Evolutionary conservation across 108 stramenopile species (phyloP).

Genomic region (Pseudonitzschia multiseries): DNA sequence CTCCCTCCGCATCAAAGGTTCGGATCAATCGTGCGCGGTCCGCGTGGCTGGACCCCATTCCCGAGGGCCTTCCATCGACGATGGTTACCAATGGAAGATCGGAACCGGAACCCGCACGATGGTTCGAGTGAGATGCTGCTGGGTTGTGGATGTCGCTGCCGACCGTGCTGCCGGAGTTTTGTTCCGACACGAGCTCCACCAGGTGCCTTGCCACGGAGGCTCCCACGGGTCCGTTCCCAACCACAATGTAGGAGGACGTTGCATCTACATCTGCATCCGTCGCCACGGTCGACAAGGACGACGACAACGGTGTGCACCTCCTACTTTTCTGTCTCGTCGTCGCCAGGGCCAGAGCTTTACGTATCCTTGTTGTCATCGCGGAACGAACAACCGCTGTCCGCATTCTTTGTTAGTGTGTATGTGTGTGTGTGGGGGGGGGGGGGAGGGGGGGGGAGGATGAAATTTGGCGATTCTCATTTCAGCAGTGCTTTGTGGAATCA

Average conservation of each 20-base stretch:
- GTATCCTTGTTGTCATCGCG: too few species aligned
- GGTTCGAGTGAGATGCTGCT: not conserved
- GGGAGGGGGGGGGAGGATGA: too few species aligned
- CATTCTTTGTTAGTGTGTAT: too few species aligned
- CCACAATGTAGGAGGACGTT: slow-evolving; percentile 4
- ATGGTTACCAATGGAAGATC: not conserved
- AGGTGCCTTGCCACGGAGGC: slow-evolving; percentile 11
- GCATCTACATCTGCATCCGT: not conserved
- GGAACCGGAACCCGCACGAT: not conserved
- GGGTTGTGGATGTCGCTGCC: not conserved
- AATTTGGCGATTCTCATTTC: too few species aligned
- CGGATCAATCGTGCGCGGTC: slow-evolving; percentile 3
- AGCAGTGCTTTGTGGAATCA: too few species aligned
- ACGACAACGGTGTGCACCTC: not conserved
- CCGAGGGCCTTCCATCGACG: not conserved
- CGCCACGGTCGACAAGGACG: not conserved
- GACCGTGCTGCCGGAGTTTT: not conserved
- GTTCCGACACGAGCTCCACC: not conserved
- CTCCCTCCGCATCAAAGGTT: slow-evolving; percentile 13
- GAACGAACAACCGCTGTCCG: too few species aligned
- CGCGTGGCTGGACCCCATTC: slow-evolving; percentile 9
- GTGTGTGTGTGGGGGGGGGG: too few species aligned
- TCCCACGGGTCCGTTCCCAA: slow-evolving; percentile 7
- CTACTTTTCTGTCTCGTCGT: not conserved
- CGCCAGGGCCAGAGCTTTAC: too few species aligned